These are phyloP conservation scores for Pascua sp. DNA, from an alignment of 1,284 basidiomycete genomes.

Conservation along the genomic window DNA sequence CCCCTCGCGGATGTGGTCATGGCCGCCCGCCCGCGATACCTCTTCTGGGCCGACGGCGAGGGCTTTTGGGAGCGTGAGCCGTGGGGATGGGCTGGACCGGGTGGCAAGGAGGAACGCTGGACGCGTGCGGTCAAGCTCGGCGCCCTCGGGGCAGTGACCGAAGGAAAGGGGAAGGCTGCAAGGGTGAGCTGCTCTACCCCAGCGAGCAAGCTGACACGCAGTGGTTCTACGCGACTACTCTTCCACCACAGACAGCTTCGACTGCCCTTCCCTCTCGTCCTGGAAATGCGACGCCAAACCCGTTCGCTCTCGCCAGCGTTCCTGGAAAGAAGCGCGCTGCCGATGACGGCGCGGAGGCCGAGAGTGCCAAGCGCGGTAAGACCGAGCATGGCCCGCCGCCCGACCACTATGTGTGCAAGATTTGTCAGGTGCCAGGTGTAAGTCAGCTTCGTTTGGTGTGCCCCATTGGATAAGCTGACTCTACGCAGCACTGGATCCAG, in stretches of 20 bases:
- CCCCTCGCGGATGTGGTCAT: conserved; percentile 67
- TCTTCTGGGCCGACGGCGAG: conserved; percentile 56
- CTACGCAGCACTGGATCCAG: conserved; percentile 43
- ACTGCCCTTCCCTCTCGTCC: conserved; percentile 33
- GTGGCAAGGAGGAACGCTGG: conserved; percentile 56
- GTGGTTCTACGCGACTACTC: conserved; percentile 76
- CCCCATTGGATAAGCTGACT: conserved; percentile 1
- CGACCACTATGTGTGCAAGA: conserved; percentile 78
- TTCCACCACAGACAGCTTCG: conserved; percentile 51
- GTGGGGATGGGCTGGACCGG: conserved; percentile 72
- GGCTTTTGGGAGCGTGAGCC: conserved; percentile 90
- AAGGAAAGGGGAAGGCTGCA: conserved; percentile 65
- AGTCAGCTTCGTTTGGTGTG: conserved; percentile 8
- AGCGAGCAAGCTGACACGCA: conserved; percentile 38
- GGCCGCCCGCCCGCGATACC: conserved; percentile 41
- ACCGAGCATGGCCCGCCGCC: conserved; percentile 55
- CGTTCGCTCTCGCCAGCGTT: conserved; percentile 22
- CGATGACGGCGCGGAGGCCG: conserved; percentile 30
- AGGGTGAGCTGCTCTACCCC: conserved; percentile 63
- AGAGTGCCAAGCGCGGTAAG: conserved; percentile 52
- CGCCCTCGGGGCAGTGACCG: conserved; percentile 66
- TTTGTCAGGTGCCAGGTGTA: conserved; percentile 61
- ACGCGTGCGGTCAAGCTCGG: conserved; percentile 80
- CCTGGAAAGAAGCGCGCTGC: conserved; percentile 60
- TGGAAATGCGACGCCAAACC: conserved; percentile 41